Conservation (phyloP, 208 protist genomes). For the Acanthamoeba pearcei region DNA sequence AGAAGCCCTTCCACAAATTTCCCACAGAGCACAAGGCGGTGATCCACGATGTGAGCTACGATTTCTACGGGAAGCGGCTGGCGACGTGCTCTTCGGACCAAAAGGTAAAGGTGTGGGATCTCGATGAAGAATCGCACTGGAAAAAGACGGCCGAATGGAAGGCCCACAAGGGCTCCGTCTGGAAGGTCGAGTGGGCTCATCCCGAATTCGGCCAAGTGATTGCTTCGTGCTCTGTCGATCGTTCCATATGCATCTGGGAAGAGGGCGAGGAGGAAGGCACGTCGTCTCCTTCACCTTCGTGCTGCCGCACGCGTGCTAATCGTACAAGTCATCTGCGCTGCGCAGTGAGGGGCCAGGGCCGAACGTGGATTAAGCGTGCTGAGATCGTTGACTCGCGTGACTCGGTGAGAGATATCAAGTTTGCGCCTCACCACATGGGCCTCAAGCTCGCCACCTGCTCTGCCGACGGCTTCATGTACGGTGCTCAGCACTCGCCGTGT, state of each 20-base stretch:
- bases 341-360: conserved; percentile 76
- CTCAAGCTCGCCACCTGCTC: conserved; percentile 87
- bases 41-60: conserved; percentile 89
- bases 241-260: conserved; percentile 91
- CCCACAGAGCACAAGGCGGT: conserved; percentile 88
- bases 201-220: conserved; percentile 93
- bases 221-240: conserved; percentile 91
- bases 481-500: background rate
- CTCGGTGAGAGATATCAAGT: conserved; percentile 89
- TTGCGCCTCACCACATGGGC: conserved; percentile 90
- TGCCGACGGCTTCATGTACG: conserved; percentile 76
- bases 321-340: too few relatives aligned
- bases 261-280: conserved; percentile 81
- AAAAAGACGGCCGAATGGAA: conserved; percentile 82
- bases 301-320: background rate
- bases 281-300: background rate
- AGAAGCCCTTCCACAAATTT: conserved; percentile 76
- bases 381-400: conserved; percentile 87
- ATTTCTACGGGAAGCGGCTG: conserved; percentile 90
- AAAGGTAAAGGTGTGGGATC: conserved; percentile 90
- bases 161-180: conserved; percentile 91
- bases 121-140: conserved; percentile 71
- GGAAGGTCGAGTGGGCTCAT: conserved; percentile 92
- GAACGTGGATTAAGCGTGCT: conserved; percentile 83
- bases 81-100: conserved; percentile 91